Evolutionary conservation across 2,329 filamentous ascomycete species (phyloP).

Genomic region (Lasiodiplodia hormozganensis): DNA sequence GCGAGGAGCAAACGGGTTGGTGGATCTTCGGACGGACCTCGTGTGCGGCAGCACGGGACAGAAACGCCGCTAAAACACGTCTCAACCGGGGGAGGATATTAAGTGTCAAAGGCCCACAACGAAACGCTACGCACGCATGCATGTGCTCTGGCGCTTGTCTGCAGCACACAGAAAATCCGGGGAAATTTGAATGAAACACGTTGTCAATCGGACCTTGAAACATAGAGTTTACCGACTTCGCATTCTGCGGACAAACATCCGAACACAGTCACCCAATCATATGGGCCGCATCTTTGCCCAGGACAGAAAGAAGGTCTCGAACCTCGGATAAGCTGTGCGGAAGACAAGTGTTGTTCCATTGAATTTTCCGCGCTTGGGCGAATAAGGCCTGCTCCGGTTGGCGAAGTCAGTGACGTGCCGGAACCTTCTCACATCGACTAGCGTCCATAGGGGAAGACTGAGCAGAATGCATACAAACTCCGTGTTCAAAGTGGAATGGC

Average conservation of each 20-base stretch:
- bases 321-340: neutral
- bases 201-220: constrained; percentile 13
- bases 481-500: constrained; percentile 24
- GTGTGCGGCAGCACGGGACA: constrained; percentile 17
- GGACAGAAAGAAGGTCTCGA: neutral
- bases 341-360: neutral
- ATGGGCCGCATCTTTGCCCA: neutral
- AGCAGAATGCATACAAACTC: neutral
- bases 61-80: constrained; percentile 17
- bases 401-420: neutral
- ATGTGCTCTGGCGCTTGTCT: neutral
- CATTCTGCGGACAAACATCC: neutral
- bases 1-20: constrained; percentile 1
- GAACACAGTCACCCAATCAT: neutral
- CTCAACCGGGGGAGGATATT: neutral
- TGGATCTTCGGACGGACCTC: constrained; percentile 3
- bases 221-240: neutral
- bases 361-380: neutral
- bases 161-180: constrained; percentile 12
- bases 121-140: neutral
- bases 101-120: constrained; percentile 11
- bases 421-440: neutral
- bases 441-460: neutral
- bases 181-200: constrained; percentile 18
- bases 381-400: neutral